Conservation (phyloP, 805 yeast genomes). For the Ogataea thermomethanolica region DNA sequence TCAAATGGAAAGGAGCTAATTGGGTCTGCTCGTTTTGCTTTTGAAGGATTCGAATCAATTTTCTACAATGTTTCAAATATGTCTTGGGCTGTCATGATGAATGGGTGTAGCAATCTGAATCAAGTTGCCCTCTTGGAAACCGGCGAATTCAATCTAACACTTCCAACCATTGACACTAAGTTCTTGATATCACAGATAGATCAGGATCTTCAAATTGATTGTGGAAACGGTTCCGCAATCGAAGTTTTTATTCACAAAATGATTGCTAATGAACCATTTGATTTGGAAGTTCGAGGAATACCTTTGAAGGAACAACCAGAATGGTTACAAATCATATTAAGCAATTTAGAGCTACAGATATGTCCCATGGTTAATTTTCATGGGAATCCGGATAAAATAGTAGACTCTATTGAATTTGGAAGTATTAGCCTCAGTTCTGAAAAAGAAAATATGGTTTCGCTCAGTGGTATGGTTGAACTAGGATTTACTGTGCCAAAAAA, state of each 20-base stretch:
- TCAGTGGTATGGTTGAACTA: neutral
- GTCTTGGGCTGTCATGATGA: no score
- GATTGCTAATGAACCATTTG: neutral
- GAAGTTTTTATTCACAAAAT: neutral
- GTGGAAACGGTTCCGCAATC: slow-evolving; percentile 14
- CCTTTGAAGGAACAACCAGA: neutral
- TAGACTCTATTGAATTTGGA: neutral
- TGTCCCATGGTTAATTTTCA: no score
- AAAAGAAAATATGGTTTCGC: neutral
- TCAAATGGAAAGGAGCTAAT: no score
- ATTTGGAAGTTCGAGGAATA: slow-evolving; percentile 6
- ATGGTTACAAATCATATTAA: slow-evolving; percentile 5
- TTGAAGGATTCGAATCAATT: no score
- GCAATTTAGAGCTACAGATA: no score
- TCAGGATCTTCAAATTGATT: slow-evolving; percentile 3
- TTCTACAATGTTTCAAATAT: no score
- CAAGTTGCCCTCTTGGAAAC: neutral
- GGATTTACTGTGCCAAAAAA: neutral
- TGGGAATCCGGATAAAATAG: no score
- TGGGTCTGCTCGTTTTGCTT: no score
- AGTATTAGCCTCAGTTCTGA: neutral
- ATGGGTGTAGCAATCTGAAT: neutral
- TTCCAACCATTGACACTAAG: neutral
- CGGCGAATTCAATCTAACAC: neutral
- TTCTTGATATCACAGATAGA: slow-evolving; percentile 12